These are phyloP conservation scores for Vitis hybrid DNA, from an alignment of 177 flowering plant species.

Conservation along the genomic window DNA sequence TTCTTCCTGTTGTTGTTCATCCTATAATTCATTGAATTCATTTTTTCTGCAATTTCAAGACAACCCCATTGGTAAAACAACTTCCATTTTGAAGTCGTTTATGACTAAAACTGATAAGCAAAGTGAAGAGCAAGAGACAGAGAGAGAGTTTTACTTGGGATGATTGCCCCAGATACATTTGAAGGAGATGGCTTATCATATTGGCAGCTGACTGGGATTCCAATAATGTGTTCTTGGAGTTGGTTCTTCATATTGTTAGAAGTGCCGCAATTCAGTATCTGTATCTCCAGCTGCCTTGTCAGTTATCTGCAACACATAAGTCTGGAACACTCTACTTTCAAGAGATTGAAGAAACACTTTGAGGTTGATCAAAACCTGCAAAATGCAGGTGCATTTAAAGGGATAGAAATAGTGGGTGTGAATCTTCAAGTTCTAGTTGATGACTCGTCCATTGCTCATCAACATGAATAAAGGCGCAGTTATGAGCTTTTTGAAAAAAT, in stretches of 20 bases:
- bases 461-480: constrained; percentile 2
- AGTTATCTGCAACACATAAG: no score
- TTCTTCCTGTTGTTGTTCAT: constrained; percentile 41
- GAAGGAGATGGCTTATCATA: constrained; percentile 10
- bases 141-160: constrained; percentile 20
- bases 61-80: neutral
- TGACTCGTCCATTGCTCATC: constrained; percentile 39
- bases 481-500: neutral
- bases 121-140: neutral
- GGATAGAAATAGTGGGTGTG: constrained; percentile 18
- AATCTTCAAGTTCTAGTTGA: constrained; percentile 16
- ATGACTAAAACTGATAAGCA: neutral
- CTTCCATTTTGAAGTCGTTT: neutral
- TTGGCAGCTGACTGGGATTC: constrained; percentile 25
- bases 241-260: constrained; percentile 27
- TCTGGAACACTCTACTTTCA: constrained; percentile 3
- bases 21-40: constrained; percentile 12
- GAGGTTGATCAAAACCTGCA: neutral
- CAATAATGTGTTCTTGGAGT: constrained; percentile 21
- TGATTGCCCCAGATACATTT: constrained; percentile 11
- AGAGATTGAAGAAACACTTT: constrained; percentile 1
- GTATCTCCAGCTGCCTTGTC: neutral
- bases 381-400: constrained; percentile 19
- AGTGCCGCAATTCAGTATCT: neutral
- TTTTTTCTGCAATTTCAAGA: constrained; percentile 18